Base-by-base conservation (phyloP, 169 alveolate species). In the Plasmodium berghei region DNA sequence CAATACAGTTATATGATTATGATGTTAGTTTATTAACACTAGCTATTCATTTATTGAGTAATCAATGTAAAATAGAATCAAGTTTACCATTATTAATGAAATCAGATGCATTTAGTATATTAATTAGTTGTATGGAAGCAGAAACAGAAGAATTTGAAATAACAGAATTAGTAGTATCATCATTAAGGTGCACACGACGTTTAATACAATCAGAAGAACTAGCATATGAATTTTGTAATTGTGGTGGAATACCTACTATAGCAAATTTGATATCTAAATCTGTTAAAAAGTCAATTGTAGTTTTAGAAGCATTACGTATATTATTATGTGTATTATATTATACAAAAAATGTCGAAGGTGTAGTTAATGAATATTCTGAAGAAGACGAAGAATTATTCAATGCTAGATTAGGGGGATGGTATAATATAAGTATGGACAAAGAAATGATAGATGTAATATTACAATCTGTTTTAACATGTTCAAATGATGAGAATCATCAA, bases 171-270 rank as follows among this genome's bases (percentile, higher is more conserved):
- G 93, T 95, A 70, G 95, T 96, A 1, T 94, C 96, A 42, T 94
- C 96, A 22, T 87, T 96, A 40, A 92, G 98, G 18, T 95, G 97
- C 67, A 89, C 95, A n/a, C 66, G 98, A 34, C 96, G 97, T 71
- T 90, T 96, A 75, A 91, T 96, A 40, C 92, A 89, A 64, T 93
- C 94, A 24, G 96, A 95, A 56, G 97, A 95, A 62, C 95, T 96
- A 87, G 98, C 97, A 5, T 93, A 95, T 66, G 97, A 94, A 71
- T 96, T 95, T 77, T 95, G 97, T 91, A 94, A 96, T 45, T 93
- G 94, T 70, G 98, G 97, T 22, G 98, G 98, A 24, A 94, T 96
- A 2, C 94, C 96, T 22, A 87, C 97, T 28, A 72, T 93, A 52
- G 94, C 96, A 18, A 89, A 94, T 64, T 89, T 94, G 40, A 87